phyloP scores from a whole-genome alignment of 805 yeast genomes.

The Saccharomycopsis olivae region DNA sequence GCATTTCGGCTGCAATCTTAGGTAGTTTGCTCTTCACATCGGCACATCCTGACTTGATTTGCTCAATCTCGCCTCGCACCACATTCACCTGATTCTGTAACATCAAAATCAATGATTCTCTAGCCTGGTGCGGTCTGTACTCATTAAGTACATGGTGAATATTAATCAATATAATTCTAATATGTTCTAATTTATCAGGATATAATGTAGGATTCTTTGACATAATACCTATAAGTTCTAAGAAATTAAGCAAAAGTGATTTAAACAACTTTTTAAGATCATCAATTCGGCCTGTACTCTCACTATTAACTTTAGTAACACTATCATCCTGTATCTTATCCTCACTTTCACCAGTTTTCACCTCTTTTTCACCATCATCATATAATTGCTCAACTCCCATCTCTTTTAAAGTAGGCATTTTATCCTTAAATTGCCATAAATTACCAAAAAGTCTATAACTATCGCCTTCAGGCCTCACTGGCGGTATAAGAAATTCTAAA shows the following conservation, averaged over 20 bases:
- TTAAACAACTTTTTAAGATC: slow-evolving; percentile 75
- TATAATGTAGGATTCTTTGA: slow-evolving; percentile 60
- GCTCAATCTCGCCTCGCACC: slow-evolving; percentile 42
- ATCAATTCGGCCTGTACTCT: slow-evolving; percentile 44
- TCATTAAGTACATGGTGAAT: slow-evolving; percentile 87
- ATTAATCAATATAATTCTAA: slow-evolving; percentile 72
- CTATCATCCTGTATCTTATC: slow-evolving; percentile 36
- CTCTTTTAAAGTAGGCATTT: slow-evolving; percentile 61
- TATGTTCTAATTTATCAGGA: slow-evolving; percentile 59
- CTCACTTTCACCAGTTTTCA: slow-evolving; percentile 17
- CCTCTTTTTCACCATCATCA: slow-evolving; percentile 21
- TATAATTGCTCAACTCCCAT: slow-evolving; percentile 75
- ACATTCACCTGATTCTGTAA: slow-evolving; percentile 60
- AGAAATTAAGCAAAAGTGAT: slow-evolving; percentile 66
- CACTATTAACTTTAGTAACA: slow-evolving; percentile 44
- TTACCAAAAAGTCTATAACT: slow-evolving; percentile 84
- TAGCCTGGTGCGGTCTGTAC: slow-evolving; percentile 89
- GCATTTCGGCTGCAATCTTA: too few species aligned
- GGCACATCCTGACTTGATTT: slow-evolving; percentile 16
- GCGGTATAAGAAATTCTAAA: slow-evolving; percentile 53
- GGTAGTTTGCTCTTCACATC: slow-evolving; percentile 6
- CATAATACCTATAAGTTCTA: slow-evolving; percentile 74
- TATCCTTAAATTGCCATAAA: slow-evolving; percentile 70
- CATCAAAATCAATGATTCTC: slow-evolving; percentile 75
- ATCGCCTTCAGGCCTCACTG: slow-evolving; percentile 46